Conservation (phyloP, 371 early-diverging fungal genomes). For the Mortierella sp. region DNA sequence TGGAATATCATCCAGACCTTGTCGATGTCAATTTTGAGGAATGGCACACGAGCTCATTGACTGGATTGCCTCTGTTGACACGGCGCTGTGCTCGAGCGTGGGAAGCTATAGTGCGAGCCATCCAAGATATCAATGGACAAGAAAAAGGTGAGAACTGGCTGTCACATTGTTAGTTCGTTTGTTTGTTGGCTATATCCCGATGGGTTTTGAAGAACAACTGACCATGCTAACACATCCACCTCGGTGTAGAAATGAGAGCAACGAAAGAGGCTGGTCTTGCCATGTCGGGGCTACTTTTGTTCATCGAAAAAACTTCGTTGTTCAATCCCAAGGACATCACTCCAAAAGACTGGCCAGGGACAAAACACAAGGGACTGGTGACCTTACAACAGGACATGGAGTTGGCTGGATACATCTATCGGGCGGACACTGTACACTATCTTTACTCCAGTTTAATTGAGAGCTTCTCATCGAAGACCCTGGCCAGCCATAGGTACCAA, state of each 20-base stretch:
- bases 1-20: constrained; percentile 23
- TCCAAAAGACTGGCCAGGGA: constrained; percentile 28
- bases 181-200: too few species aligned
- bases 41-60: constrained; percentile 23
- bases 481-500: constrained; percentile 23
- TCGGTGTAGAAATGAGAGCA: constrained; percentile 23
- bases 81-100: constrained; percentile 26
- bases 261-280: constrained; percentile 26
- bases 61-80: constrained; percentile 25
- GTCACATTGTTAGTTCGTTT: neutral
- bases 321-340: constrained; percentile 20
- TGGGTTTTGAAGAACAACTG: too few species aligned
- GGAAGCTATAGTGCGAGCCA: constrained; percentile 34
- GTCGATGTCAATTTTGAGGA: constrained; percentile 24
- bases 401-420: constrained; percentile 27
- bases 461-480: constrained; percentile 18
- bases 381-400: constrained; percentile 16
- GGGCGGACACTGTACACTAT: constrained; percentile 41
- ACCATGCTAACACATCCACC: too few species aligned
- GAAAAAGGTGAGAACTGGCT: constrained; percentile 27
- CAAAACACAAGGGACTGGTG: constrained; percentile 8
- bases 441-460: constrained; percentile 23
- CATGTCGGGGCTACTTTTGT: constrained; percentile 22
- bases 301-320: constrained; percentile 26
- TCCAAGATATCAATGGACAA: constrained; percentile 31